These are phyloP conservation scores for Novymonas esmeraldas DNA, from an alignment of 208 protist genomes.

Conservation along the genomic window DNA sequence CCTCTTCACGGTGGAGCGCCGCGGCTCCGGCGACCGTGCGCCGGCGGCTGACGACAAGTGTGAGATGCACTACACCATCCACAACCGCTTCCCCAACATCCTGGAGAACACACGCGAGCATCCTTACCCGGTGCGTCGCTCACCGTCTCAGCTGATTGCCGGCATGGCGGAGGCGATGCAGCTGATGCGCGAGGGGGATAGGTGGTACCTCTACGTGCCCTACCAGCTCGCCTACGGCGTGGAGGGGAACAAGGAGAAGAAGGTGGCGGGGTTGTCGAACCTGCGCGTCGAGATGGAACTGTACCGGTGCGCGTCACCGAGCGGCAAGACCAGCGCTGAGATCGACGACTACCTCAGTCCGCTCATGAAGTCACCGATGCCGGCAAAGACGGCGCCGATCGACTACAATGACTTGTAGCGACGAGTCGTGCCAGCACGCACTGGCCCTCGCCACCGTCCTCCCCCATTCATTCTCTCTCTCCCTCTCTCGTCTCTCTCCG, in stretches of 20 bases:
- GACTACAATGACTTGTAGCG: slow-evolving; percentile 53
- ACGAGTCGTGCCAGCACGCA: not conserved
- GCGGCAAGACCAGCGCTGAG: slow-evolving; percentile 53
- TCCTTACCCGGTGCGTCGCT: slow-evolving; percentile 58
- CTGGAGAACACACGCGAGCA: slow-evolving; percentile 61
- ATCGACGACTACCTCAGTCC: slow-evolving; percentile 58
- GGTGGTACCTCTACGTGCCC: slow-evolving; percentile 75
- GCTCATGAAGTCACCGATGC: slow-evolving; percentile 49
- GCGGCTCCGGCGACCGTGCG: slow-evolving; percentile 53
- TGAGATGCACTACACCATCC: slow-evolving; percentile 71
- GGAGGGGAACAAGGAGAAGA: slow-evolving; percentile 34
- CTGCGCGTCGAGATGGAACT: slow-evolving; percentile 77
- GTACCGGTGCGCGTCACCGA: slow-evolving; percentile 42
- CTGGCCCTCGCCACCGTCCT: not conserved
- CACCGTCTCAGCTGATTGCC: slow-evolving; percentile 51
- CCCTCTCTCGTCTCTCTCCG: too few species aligned
- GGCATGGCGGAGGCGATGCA: slow-evolving; percentile 79
- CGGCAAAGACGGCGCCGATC: slow-evolving; percentile 23
- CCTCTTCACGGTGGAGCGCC: slow-evolving; percentile 52
- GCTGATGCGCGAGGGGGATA: slow-evolving; percentile 88
- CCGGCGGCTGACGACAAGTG: slow-evolving; percentile 58
- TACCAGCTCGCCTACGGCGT: slow-evolving; percentile 74
- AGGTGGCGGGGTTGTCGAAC: slow-evolving; percentile 47
- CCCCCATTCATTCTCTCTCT: too few species aligned
- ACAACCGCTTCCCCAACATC: slow-evolving; percentile 48